A percentile compares a stretch with the other conserved stretches of the same genome.
Evolutionary conservation across 2,329 filamentous ascomycete species (phyloP).

Genomic region (Fusarium armeniacum): DNA sequence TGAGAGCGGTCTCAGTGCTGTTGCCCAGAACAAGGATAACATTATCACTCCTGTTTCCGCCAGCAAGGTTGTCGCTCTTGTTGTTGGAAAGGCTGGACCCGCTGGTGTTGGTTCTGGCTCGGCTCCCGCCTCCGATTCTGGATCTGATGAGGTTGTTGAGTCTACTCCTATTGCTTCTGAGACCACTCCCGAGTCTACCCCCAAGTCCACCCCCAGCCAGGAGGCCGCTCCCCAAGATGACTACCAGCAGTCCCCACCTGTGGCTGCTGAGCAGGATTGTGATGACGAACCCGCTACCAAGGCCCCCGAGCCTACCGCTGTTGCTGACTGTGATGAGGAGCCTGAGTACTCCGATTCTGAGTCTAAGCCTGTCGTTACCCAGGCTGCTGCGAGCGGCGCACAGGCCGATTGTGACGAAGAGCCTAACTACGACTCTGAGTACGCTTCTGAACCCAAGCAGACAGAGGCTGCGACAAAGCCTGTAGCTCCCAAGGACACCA

Average conservation of each 20-base stretch:
- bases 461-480: neutral
- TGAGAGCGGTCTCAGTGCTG: constrained; percentile 38
- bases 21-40: constrained; percentile 32
- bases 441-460: neutral
- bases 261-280: constrained; percentile 4
- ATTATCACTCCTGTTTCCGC: constrained; percentile 49
- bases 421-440: neutral
- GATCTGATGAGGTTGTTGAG: constrained; percentile 2
- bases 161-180: constrained; percentile 1
- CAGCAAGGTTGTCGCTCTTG: constrained; percentile 45
- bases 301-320: neutral
- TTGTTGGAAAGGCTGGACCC: constrained; percentile 45
- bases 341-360: neutral
- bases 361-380: neutral
- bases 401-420: neutral
- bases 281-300: neutral
- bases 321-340: constrained; percentile 8
- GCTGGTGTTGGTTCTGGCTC: constrained; percentile 44
- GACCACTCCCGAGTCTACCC: constrained; percentile 1
- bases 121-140: constrained; percentile 24
- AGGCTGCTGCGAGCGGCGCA: neutral
- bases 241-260: constrained; percentile 1
- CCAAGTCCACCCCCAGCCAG: neutral
- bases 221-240: neutral
- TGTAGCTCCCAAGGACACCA: neutral